A percentile compares a stretch with the other conserved stretches of the same genome.
Conservation (phyloP, 768 basidiomycete genomes). For the Pholiota molesta region DNA sequence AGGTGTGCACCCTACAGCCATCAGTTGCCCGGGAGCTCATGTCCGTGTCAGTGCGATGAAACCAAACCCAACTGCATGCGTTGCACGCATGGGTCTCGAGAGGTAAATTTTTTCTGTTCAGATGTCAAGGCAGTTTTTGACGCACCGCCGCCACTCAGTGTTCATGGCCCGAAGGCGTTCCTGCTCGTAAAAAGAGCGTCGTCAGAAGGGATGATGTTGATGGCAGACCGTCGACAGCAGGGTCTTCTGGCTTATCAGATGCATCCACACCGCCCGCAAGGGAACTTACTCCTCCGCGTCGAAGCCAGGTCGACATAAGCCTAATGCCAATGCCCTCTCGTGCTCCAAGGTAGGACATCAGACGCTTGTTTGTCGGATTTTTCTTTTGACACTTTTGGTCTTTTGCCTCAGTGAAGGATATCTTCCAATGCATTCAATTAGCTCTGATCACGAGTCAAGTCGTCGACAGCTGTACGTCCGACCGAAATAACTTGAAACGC, state of each 20-base stretch:
- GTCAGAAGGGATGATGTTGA: conserved; percentile 62
- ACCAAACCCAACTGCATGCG: conserved; percentile 85
- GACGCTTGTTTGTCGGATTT: conserved; percentile 11
- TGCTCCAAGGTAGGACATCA: conserved; percentile 39
- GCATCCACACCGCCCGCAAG: conserved; percentile 73
- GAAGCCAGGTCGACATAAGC: conserved; percentile 45
- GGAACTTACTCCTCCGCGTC: conserved; percentile 64
- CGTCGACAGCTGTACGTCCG: conserved; percentile 52
- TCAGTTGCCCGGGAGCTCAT: conserved; percentile 1
- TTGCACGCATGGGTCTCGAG: conserved; percentile 83
- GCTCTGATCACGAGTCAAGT: conserved; percentile 43
- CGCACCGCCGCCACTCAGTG: conserved; percentile 46
- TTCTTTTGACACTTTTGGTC: conserved; percentile 18
- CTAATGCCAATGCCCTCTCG: conserved; percentile 43
- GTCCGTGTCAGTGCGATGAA: conserved; percentile 77
- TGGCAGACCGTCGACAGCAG: conserved; percentile 73
- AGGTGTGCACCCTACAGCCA: conserved; percentile 52
- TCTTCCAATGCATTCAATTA: conserved; percentile 45
- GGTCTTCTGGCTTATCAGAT: conserved; percentile 73
- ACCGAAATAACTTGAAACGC: conserved; percentile 5
- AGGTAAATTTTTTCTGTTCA: conserved; percentile 43
- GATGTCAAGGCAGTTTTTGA: conserved; percentile 14
- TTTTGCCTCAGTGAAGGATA: conserved; percentile 44
- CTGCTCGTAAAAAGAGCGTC: conserved; percentile 66
- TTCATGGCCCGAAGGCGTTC: conserved; percentile 83